phyloP scores from a whole-genome alignment of 129 eudicot species.

The Sambucus nigra region DNA sequence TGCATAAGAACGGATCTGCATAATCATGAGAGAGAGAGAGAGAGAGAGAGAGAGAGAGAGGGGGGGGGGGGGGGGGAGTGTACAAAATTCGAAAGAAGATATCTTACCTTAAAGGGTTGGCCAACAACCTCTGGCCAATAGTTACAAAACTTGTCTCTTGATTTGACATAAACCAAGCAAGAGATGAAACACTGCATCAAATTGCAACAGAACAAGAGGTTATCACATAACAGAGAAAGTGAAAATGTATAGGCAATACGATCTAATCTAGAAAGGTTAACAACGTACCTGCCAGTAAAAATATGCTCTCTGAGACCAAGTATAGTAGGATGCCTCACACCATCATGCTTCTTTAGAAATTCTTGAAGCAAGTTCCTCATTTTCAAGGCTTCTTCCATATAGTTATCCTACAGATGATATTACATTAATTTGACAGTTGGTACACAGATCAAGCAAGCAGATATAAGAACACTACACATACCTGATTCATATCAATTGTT shows the following conservation, averaged over 20 bases:
- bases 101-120: constrained; percentile 80
- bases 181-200: constrained; percentile 90
- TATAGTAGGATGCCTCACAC: constrained; percentile 47
- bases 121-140: constrained; percentile 87
- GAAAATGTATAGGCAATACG: not conserved
- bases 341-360: constrained; percentile 81
- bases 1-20: too few relatives aligned
- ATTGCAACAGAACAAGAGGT: constrained; percentile 13
- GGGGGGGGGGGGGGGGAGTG: too few relatives aligned
- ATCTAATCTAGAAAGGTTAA: not conserved
- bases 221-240: not conserved
- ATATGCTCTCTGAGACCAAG: not conserved
- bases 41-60: constrained; percentile 5
- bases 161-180: constrained; percentile 98
- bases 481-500: constrained; percentile 27
- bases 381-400: constrained; percentile 99
- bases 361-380: constrained; percentile 98
- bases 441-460: not conserved
- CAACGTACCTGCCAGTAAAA: constrained; percentile 26
- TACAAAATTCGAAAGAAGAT: not conserved
- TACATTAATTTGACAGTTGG: not conserved
- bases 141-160: constrained; percentile 98
- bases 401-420: constrained; percentile 58
- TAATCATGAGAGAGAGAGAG: not conserved
- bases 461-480: constrained; percentile 3